Conservation (phyloP, 331 rosid species). For the Acacia pycnantha region DNA sequence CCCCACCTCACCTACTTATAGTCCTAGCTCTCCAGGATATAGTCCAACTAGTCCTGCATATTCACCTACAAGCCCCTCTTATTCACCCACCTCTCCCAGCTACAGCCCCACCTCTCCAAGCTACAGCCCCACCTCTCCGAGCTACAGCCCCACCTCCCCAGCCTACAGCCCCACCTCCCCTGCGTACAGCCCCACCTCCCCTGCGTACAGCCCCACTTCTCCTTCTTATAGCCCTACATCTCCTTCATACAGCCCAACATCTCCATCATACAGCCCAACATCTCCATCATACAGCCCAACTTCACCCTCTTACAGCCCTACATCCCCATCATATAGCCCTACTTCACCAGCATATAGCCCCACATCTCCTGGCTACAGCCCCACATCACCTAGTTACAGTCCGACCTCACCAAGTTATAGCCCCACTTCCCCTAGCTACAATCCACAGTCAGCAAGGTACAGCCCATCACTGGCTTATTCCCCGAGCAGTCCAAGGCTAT, state of each 20-base stretch:
- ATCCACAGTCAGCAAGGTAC: constrained; percentile 94
- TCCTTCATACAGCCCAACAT: constrained; percentile 61
- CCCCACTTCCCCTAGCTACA: constrained; percentile 68
- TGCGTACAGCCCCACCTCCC: constrained; percentile 68
- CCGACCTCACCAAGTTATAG: constrained; percentile 47
- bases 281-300: constrained; percentile 88
- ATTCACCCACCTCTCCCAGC: constrained; percentile 89
- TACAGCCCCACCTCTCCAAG: constrained; percentile 85
- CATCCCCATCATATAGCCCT: constrained; percentile 45
- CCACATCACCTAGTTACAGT: constrained; percentile 66
- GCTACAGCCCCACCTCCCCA: constrained; percentile 80
- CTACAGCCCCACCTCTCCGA: constrained; percentile 83
- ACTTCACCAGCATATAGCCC: constrained; percentile 82
- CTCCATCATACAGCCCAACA: constrained; percentile 73
- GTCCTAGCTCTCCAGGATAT: constrained; percentile 98
- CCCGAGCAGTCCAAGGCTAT: constrained; percentile 95
- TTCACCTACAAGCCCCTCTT: constrained; percentile 96
- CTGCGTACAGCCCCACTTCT: constrained; percentile 69
- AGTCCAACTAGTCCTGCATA: constrained; percentile 98
- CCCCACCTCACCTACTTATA: constrained; percentile 88
- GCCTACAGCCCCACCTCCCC: constrained; percentile 85
- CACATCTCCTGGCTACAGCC: constrained; percentile 70
- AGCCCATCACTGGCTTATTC: constrained; percentile 95
- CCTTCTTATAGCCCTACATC: constrained; percentile 68
- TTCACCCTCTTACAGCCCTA: constrained; percentile 79